Base-by-base conservation (phyloP, 192 early-diverging fungal genomes). In the Dimargaris xerosporica region DNA sequence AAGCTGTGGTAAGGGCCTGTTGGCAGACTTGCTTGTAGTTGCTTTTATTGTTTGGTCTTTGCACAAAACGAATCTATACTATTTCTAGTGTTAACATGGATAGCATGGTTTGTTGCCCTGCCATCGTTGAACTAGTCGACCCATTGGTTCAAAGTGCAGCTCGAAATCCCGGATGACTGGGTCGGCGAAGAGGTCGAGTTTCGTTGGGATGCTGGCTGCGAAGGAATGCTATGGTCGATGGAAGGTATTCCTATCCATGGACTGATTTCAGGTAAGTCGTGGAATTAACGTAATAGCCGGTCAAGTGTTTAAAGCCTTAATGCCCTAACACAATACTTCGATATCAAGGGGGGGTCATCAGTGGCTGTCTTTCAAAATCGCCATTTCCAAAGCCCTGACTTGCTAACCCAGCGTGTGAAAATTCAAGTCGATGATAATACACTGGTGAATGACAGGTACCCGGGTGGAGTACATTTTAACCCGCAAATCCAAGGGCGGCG, bases 211-310 rank as follows among this genome's bases (percentile, higher is more conserved):
- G 79, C 93, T 12, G 72, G 74, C 62, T 91, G 83, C 67, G 94
- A 99, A 70, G 92, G 78, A 19, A 73, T 98, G 74, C 70, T 99
- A n/a, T 99, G 91, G 89, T 83, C 88, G 4, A 75, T 65, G 17
- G 78, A 85, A 9, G 93, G 96, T 1, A 66, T 82, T 53, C 84
- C 90, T 0, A 71, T 96, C 25, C 87, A 89, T 69, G 96, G 94
- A 7, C 70, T 99, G 52, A 95, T 94, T 0, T 92, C 94, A 25
- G 89, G 85, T 25, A 61, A 62, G 21, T 73, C 72, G 50, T 65
- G 61, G 48, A 78, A 84, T 63, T 67, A 78, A 17, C 83, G 80
- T 65, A 69, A 78, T 19, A 80, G 85, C 48, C 75, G 67, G 60
- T 48, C 72, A 15, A 42, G 86, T 41, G 76, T 78, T 12, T 58